Percentiles rank a stretch among this genome's conserved stretches.
phyloP scores from a whole-genome alignment of 75 land plant species.

The Selaginella tamariscina region DNA sequence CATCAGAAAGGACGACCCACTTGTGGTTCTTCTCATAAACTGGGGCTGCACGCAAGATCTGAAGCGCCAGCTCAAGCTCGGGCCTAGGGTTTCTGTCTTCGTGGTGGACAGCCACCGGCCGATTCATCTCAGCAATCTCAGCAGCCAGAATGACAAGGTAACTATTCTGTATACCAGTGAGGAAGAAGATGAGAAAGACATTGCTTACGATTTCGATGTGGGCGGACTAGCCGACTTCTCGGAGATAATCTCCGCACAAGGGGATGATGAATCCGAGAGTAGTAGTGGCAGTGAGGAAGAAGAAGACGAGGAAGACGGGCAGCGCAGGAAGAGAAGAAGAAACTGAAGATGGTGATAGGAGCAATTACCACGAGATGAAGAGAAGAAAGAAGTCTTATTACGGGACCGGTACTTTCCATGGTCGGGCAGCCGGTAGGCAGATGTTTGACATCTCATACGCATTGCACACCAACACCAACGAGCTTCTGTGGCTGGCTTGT shows the following conservation, averaged over 20 bases:
- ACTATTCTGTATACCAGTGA: conserved; percentile 60
- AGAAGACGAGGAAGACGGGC: conserved; percentile 10
- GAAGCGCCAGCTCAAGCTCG: conserved; percentile 39
- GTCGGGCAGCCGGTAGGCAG: conserved; percentile 75
- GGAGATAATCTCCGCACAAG: conserved; percentile 24
- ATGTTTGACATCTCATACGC: conserved; percentile 77
- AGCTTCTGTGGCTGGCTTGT: conserved; percentile 90
- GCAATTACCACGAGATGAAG: conserved; percentile 16
- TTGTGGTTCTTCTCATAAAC: conserved; percentile 61
- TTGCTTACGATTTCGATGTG: conserved; percentile 62
- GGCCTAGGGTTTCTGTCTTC: conserved; percentile 49
- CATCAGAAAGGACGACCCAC: conserved; percentile 26
- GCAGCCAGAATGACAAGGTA: conserved; percentile 54
- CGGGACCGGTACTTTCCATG: conserved; percentile 74
- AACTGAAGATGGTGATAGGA: conserved; percentile 28
- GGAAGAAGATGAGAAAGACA: conserved; percentile 72
- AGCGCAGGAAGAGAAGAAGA: conserved; percentile 34
- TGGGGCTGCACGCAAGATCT: conserved; percentile 84
- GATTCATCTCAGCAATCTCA: conserved; percentile 76
- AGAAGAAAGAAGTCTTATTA: conserved; percentile 52
- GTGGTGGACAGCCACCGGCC: conserved; percentile 94
- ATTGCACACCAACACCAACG: conserved; percentile 76
- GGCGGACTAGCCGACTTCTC: conserved; percentile 39
- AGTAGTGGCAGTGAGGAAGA: conserved; percentile 21
- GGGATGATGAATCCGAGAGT: conserved; percentile 35